A percentile compares a stretch with the other conserved stretches of the same genome.
Evolutionary conservation across 2,329 filamentous ascomycete species (phyloP).

Genomic region (Drechslera avenae): DNA sequence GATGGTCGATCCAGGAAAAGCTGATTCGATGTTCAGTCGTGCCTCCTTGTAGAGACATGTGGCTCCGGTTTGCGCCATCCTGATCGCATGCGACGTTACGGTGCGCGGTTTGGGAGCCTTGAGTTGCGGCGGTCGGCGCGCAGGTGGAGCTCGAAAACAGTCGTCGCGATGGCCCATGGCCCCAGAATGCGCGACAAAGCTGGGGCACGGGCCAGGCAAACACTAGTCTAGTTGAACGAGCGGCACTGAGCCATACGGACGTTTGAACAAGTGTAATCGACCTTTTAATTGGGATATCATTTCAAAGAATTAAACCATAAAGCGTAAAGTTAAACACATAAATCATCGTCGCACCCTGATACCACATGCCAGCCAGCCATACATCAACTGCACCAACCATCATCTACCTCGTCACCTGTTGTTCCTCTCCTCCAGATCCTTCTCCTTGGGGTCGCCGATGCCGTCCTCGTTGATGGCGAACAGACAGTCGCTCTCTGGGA

Average conservation of each 20-base stretch:
- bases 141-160: constrained; percentile 42
- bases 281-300: too few relatives aligned
- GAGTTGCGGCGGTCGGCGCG: constrained; percentile 24
- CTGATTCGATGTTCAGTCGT: constrained; percentile 78
- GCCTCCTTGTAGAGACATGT: constrained; percentile 83
- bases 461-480: constrained; percentile 98
- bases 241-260: too few relatives aligned
- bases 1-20: constrained; percentile 70
- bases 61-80: constrained; percentile 68
- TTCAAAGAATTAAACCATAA: too few relatives aligned
- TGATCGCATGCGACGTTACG: constrained; percentile 62
- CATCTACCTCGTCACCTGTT: constrained; percentile 18
- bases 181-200: constrained; percentile 22
- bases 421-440: constrained; percentile 79
- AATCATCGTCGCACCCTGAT: too few relatives aligned
- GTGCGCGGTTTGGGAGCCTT: constrained; percentile 16
- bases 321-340: too few relatives aligned
- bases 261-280: too few relatives aligned
- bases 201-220: constrained; percentile 24
- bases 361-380: too few relatives aligned
- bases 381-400: too few relatives aligned
- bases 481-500: constrained; percentile 93
- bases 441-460: constrained; percentile 92
- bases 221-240: too few relatives aligned
- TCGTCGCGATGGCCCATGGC: constrained; percentile 28